Evolutionary conservation across 257 asterid genomes (phyloP), one percentile per base, ranked within the genome.

Genomic region (Linderniella brevidens): DNA sequence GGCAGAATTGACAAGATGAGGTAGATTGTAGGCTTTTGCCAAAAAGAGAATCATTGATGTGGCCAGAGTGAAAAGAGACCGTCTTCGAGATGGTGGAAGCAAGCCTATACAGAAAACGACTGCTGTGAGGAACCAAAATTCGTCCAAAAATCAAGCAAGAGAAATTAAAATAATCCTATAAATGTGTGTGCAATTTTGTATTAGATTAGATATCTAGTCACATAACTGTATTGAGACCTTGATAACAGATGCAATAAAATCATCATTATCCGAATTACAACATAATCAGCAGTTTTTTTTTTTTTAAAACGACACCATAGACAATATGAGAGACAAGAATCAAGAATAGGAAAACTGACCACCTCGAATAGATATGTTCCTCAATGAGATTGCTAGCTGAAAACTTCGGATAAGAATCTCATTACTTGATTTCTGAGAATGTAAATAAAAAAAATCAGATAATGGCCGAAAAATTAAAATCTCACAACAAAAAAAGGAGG

Each of bases 391-490:
- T 13, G 86, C 78, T 41, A 77, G 82, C 66, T 72, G 93, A 63
- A 81, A 77, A 66, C 88, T 77, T 66, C 74, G 79, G 61, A 72
- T 64, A 68, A 80, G 88, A 62, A 70, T 67, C 56, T 80, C 93
- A 37, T 68, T 60, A 47, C 74, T 48, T 29, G 90, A 72, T 56
- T 77, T 81, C 93, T 81, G 77, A 57, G 35, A 58, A 42, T 58
- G 54, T 42, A 55, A 49, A 46, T 37, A 52, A 62, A 60, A 48
- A 72, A 53, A 57, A 45, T 49, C 51, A 48, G 36, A 52, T 32
- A 39, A 44, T 48, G 49, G 18, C 19, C 4, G 43, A 38, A 49
- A 46, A 20, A 35, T 41, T 20, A 18, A 17, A 43, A 13, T 25
- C 32, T 6, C 6, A 6, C 32, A 25, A 25, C 32, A 25, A 25